Base-by-base conservation (phyloP, 371 early-diverging fungal species). In the Globomyces sp. region DNA sequence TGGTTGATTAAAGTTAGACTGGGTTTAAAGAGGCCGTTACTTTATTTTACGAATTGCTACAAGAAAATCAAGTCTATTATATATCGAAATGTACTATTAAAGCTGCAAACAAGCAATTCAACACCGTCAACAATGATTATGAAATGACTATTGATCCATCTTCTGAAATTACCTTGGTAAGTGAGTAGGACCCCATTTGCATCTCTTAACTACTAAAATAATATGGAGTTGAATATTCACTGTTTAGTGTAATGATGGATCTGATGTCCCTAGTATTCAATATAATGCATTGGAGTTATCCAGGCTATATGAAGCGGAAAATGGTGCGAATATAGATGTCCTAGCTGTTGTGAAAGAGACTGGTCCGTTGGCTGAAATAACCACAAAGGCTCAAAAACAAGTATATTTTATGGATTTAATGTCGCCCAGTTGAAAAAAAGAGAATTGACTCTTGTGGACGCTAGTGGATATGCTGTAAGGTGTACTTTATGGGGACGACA, bases 401-500 rank as follows among this genome's bases (percentile, higher is more conserved):
- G 90, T 92, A 78, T 72, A 80, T 71, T 59, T 47, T n/a, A 40
- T 37, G 9, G 55, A 53, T 48, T 1, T 40, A 46, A 36, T 2
- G 24, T 24, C 24, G 24, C 24, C 46, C 36, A 89, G 90, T 67
- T 89, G 49, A 75, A 78, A 61, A 98, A 96, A 76, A 86, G 96
- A 55, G 97, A 98, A 3, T 37, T 98, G 51, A 77, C 77, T 0
- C 65, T 98, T 47, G 94, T 89, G 0, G 99, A 99, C 74, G 81
- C 86, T 49, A 83, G 87, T 34, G 80, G 76, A 10, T 89, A 76
- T 59, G 76, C 82, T n/a, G 86, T 94, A 37, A 81, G 89, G 3
- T 57, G 91, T 39, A 96, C 98, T 4, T 78, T 99, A 50, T 99
- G 99, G 98, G 98, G 92, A 45, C 63, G 78, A 4, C 80, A 83